phyloP scores from a whole-genome alignment of 768 basidiomycete species.

The Leccinum obscurum region DNA sequence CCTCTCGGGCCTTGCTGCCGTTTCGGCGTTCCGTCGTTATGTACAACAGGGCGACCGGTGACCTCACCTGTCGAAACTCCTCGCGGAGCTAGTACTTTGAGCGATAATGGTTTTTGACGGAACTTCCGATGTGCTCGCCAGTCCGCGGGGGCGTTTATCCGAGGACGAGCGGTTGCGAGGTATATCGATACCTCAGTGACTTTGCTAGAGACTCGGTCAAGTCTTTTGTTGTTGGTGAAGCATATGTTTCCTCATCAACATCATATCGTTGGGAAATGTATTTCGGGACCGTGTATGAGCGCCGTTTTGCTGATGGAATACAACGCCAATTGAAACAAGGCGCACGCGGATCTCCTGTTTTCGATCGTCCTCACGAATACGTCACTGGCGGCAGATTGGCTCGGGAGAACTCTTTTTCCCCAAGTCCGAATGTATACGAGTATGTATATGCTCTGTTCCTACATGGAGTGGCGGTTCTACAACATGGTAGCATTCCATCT shows the following conservation, averaged over 20 bases:
- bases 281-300: background rate
- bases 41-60: background rate
- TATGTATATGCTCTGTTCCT: background rate
- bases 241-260: background rate
- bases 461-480: background rate
- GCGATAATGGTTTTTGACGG: slow-evolving; percentile 3
- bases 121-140: slow-evolving; percentile 9
- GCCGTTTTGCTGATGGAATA: background rate
- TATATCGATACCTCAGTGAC: background rate
- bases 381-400: background rate
- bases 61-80: background rate
- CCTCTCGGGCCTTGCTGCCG: background rate
- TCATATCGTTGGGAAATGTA: too few species aligned
- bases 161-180: background rate
- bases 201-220: background rate
- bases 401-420: background rate
- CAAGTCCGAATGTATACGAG: background rate
- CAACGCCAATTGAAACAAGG: background rate
- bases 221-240: background rate
- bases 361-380: background rate
- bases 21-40: background rate
- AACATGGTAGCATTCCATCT: slow-evolving; percentile 2
- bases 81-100: background rate
- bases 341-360: background rate
- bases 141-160: slow-evolving; percentile 6